Percentiles rank a stretch among this genome's conserved stretches.
These are phyloP conservation scores for Toxicodendron radicans DNA, from an alignment of 345 rosid species.

Conservation along the genomic window DNA sequence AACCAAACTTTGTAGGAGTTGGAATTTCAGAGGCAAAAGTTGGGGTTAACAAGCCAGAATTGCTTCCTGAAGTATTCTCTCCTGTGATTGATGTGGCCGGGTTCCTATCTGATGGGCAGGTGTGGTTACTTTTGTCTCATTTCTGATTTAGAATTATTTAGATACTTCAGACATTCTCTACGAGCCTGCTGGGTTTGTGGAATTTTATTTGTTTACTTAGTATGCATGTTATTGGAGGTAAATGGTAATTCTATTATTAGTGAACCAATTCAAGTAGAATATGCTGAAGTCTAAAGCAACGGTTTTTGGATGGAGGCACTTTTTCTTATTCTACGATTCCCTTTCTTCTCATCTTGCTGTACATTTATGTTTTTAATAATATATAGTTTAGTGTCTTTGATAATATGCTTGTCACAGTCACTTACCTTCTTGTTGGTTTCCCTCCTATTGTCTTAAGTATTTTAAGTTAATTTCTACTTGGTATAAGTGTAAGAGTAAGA, in stretches of 20 bases:
- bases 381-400: neutral
- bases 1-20: conserved; percentile 34
- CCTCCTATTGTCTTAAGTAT: neutral
- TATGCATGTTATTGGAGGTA: neutral
- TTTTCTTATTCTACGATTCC: neutral
- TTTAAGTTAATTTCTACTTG: neutral
- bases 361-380: neutral
- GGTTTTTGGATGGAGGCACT: neutral
- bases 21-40: conserved; percentile 69
- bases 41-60: conserved; percentile 91
- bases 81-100: conserved; percentile 87
- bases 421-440: neutral
- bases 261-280: neutral
- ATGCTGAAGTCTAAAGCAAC: neutral
- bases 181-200: neutral
- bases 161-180: neutral
- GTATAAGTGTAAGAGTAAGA: neutral
- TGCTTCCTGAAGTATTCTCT: conserved; percentile 82
- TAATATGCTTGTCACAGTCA: neutral
- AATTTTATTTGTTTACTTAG: neutral
- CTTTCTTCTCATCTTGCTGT: neutral
- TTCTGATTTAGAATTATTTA: neutral
- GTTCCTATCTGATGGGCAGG: conserved; percentile 95
- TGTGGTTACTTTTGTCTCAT: conserved; percentile 16
- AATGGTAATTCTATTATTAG: neutral